Base-by-base conservation (phyloP, 352 stramenopile genomes). In the Vaucheria bursata region DNA sequence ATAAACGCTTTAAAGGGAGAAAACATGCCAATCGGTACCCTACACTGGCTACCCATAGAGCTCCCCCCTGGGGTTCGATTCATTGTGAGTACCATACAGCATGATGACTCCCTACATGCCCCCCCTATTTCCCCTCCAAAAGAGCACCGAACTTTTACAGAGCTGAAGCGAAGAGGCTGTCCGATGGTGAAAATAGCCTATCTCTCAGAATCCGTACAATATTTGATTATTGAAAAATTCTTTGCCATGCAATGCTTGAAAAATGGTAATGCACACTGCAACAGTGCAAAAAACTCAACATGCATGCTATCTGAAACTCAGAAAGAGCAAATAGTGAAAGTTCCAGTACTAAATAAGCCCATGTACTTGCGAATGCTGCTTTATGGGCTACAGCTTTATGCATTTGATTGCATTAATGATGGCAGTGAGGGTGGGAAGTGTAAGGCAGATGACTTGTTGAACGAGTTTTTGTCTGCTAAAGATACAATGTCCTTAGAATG, bases 1-100 rank as follows among this genome's bases (percentile, higher is more conserved):
- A 77, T 87, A 18, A 79, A 85, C 71, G 53, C 73, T 1, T 66
- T 87, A 6, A 85, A 85, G 59, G 77, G 77, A 5, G 32, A 70
- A 37, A 73, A 82, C 38, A 82, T 82, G 77, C 77, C 77, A 66
- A 73, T 73, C 38, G 85, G 85, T 35, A 78, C 84, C 37, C 81
- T 88, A 50, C 84, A 88, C 71, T 88, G 85, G 85, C 72, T 88
- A 8, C 85, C 85, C 34, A 87, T 83, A 3, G 74, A 86, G 37
- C 74, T 88, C 36, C 85, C 85, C 0, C 71, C 77, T 8, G 80
- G 85, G 8, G 85, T 87, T 18, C 69, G 83, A 1, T 87, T 88
- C 53, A 86, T 88, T 38, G 75, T 88, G 29, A 86, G 82, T 32
- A 87, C 83, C 25, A 71, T 83, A 32, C 53, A 68, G 53, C 53